Conservation (phyloP, 1,284 basidiomycete genomes). For the Tremellales sp. region DNA sequence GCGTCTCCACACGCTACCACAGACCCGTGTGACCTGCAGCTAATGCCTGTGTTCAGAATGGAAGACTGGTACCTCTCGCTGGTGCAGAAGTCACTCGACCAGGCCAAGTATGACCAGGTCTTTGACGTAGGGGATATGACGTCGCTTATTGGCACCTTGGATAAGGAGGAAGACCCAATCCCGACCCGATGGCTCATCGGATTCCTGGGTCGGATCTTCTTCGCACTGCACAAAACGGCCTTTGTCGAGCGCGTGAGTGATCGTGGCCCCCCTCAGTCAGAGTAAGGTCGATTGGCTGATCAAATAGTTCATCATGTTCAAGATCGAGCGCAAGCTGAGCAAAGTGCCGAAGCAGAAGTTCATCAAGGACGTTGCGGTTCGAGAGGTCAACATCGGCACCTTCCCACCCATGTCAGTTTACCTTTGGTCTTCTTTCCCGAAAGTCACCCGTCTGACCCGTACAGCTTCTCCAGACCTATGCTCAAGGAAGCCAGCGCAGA, state of each 20-base stretch:
- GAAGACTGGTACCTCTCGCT: conserved; percentile 93
- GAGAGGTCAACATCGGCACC: conserved; percentile 83
- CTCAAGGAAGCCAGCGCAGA: conserved; percentile 90
- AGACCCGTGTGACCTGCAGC: neutral
- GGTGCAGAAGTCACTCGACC: conserved; percentile 60
- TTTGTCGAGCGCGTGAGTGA: conserved; percentile 60
- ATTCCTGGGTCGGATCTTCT: conserved; percentile 84
- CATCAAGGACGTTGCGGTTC: conserved; percentile 78
- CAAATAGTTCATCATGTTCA: conserved; percentile 70
- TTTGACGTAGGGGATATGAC: conserved; percentile 80
- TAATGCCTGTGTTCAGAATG: conserved; percentile 33
- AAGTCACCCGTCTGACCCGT: neutral
- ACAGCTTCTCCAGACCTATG: conserved; percentile 87
- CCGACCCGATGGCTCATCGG: conserved; percentile 97
- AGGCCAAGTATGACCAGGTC: conserved; percentile 52
- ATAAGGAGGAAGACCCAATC: conserved; percentile 88
- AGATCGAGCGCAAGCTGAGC: conserved; percentile 87
- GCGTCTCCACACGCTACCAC: conserved; percentile 15
- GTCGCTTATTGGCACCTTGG: conserved; percentile 74
- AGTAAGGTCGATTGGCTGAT: neutral
- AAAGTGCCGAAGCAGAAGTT: conserved; percentile 85
- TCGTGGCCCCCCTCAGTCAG: conserved; percentile 2
- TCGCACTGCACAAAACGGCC: conserved; percentile 82
- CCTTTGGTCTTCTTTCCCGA: conserved; percentile 26
- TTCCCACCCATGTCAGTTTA: conserved; percentile 55